Conservation (phyloP, 306 rosid species). For the Dryas octopetala region DNA sequence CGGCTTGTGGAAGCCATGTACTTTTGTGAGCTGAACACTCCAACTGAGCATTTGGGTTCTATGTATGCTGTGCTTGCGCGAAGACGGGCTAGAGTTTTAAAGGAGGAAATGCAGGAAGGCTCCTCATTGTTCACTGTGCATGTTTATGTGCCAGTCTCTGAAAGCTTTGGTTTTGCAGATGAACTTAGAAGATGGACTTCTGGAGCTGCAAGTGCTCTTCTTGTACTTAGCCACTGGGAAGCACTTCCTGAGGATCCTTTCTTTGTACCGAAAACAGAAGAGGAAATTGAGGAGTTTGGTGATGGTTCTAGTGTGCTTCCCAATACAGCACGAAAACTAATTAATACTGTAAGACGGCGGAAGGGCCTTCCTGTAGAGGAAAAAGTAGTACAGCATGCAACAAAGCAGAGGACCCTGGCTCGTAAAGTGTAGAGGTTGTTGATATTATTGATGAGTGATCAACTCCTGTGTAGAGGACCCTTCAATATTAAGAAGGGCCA, state of each 20-base stretch:
- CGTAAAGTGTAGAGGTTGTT: slow-evolving; percentile 64
- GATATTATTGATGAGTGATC: neutral
- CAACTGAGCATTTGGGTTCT: slow-evolving; percentile 69
- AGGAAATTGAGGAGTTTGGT: slow-evolving; percentile 91
- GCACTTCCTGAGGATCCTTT: slow-evolving; percentile 83
- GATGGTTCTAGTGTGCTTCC: slow-evolving; percentile 92
- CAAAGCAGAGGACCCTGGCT: slow-evolving; percentile 89
- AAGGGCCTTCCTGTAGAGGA: slow-evolving; percentile 93
- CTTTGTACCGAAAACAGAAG: slow-evolving; percentile 89
- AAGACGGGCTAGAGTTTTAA: slow-evolving; percentile 70
- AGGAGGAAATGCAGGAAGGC: slow-evolving; percentile 97
- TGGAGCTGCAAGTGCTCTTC: slow-evolving; percentile 84
- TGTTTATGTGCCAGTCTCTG: slow-evolving; percentile 83
- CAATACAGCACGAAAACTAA: slow-evolving; percentile 87
- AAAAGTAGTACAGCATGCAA: slow-evolving; percentile 85
- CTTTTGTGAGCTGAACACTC: slow-evolving; percentile 81
- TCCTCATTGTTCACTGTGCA: slow-evolving; percentile 92
- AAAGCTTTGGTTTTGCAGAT: slow-evolving; percentile 90
- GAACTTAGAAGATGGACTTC: slow-evolving; percentile 85
- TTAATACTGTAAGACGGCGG: slow-evolving; percentile 64
- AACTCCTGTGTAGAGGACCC: neutral
- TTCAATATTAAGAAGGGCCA: neutral
- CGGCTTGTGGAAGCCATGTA: slow-evolving; percentile 94
- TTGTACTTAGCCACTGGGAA: slow-evolving; percentile 95
- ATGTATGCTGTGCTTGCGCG: slow-evolving; percentile 93